These are phyloP conservation scores for Zymoseptoria passerinii DNA, from an alignment of 2,329 filamentous ascomycete genomes.

Conservation along the genomic window DNA sequence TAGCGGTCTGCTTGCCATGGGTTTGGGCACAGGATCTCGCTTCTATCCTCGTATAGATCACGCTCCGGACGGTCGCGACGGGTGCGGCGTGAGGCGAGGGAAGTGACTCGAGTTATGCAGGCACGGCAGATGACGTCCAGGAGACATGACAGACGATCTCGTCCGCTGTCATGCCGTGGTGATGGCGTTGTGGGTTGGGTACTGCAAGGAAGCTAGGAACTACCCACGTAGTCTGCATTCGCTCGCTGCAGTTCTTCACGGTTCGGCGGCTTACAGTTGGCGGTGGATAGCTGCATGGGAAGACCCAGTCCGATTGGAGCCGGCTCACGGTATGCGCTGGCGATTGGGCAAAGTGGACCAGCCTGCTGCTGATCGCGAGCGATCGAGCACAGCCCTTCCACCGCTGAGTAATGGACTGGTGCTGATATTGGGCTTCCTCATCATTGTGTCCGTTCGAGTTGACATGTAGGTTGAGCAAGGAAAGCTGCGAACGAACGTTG, in stretches of 20 bases:
- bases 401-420: too few relatives aligned
- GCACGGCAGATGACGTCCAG: too few relatives aligned
- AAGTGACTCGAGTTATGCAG: neutral
- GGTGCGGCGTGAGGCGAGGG: neutral
- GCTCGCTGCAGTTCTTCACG: neutral
- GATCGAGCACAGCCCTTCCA: neutral
- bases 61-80: neutral
- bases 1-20: conserved; percentile 12
- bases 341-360: neutral
- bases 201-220: neutral
- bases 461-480: too few relatives aligned
- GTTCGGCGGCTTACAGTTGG: neutral
- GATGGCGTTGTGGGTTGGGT: neutral
- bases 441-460: too few relatives aligned
- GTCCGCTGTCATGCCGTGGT: neutral
- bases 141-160: neutral
- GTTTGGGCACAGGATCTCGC: conserved; percentile 13
- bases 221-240: neutral
- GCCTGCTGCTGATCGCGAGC: neutral
- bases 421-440: neutral
- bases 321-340: neutral
- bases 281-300: neutral
- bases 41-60: neutral
- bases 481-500: too few relatives aligned
- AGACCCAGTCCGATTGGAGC: neutral